Conservation (phyloP, 441 rosid genomes). For the Gossypium trilobum region DNA sequence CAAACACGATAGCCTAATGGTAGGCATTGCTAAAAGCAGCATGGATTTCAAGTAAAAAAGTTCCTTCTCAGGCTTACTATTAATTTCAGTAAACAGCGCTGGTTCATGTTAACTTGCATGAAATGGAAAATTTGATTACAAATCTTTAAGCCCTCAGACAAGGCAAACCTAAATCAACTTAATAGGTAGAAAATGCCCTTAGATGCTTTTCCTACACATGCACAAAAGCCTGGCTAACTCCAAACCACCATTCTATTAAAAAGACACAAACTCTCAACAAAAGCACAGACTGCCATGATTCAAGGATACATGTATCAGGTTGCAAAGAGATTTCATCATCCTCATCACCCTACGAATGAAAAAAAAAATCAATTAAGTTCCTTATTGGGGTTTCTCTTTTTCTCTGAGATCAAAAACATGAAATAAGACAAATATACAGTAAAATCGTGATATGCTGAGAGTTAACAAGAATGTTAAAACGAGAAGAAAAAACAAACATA, state of each 20-base stretch:
- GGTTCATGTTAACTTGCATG: background rate
- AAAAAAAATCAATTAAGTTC: constrained; percentile 2
- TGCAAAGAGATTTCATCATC: constrained; percentile 49
- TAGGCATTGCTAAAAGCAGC: background rate
- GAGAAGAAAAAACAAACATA: background rate
- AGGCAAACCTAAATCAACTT: background rate
- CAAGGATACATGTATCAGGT: constrained; percentile 68
- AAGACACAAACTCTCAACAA: background rate
- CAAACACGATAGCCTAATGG: background rate
- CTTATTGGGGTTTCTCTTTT: background rate
- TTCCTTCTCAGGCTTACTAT: background rate
- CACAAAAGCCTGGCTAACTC: background rate
- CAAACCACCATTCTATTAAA: background rate
- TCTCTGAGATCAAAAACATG: background rate
- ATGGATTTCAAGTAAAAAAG: background rate
- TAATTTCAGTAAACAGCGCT: background rate
- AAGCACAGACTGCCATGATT: background rate
- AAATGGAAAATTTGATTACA: background rate
- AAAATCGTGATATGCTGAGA: background rate
- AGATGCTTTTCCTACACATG: background rate
- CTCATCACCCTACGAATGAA: constrained; percentile 42
- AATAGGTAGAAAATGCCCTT: background rate
- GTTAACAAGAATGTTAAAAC: background rate
- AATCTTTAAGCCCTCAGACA: background rate
- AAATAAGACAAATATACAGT: background rate